Base-by-base conservation (phyloP, 1,284 basidiomycete species). In the Marasmius fiardii region DNA sequence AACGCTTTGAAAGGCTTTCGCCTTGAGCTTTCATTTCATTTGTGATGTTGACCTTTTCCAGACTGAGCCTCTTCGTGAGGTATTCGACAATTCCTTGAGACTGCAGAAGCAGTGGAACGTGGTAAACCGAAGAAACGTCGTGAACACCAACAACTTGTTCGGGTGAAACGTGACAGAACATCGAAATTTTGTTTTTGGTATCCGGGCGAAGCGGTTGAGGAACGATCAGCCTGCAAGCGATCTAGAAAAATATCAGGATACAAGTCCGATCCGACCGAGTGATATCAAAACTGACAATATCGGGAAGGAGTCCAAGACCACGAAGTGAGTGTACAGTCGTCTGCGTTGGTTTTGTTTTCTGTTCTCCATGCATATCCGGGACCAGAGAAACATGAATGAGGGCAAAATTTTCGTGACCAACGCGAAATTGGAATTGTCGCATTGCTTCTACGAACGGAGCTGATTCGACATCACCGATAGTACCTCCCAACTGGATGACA, bases 291-390 rank as follows among this genome's bases (percentile, higher is more conserved):
- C 88, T 58, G 59, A 93, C 92, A 64, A 99, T 74, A 73, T 99
- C 96, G 51, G 96, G 95, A 14, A 95, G 82, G 8, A 99, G 78
- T 64, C 96, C 96, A 10, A 98, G 81, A 12, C 97, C 96, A 53
- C 97, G 86, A 34, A 99, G 76, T 58, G 95, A 95, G 63, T 97
- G 91, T 18, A 99, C 90, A 41, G 95, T 96, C 16, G 96, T 97
- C 71, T 99, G 96, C 0, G 96, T 99, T 2, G 96, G 96, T 72
- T 99, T 99, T 7, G 96, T 99, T 76, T 99, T 99, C 68, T 98
- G 96, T 71, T 99, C 96, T 54, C 97, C 96, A 57, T 97, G 93
- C 77, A 99, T 93, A 64, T 98, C 92, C 16, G 96, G 96, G 6
- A 99, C 95, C 37, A 99, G 86, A n/a, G 93, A 95, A 57, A 99